These are phyloP conservation scores for Alloteropsis semialata DNA, from an alignment of 176 grass and related monocot genomes.

Conservation along the genomic window DNA sequence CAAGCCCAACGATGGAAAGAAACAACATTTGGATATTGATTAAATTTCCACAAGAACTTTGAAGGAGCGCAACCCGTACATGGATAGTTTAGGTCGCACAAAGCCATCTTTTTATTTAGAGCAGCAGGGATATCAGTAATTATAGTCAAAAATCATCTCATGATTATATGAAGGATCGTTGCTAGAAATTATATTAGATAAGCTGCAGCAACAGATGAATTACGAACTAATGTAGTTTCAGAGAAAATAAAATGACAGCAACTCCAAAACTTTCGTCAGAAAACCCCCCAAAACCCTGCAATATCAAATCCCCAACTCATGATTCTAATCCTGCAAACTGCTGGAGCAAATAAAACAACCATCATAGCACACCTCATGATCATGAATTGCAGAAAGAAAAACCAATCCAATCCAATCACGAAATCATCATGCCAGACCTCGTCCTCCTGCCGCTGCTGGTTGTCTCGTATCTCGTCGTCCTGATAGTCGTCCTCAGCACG, in stretches of 20 bases:
- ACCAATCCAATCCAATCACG: background rate
- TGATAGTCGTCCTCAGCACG: background rate
- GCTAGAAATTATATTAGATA: background rate
- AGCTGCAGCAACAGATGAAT: background rate
- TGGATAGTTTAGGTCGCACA: background rate
- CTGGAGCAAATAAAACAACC: background rate
- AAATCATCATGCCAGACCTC: slow-evolving; percentile 13
- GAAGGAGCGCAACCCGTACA: background rate
- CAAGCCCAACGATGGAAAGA: background rate
- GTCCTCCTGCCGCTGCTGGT: slow-evolving; percentile 28
- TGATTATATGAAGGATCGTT: background rate
- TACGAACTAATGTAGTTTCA: background rate
- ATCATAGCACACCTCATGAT: background rate
- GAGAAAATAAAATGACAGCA: background rate
- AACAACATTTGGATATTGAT: background rate
- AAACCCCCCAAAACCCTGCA: background rate
- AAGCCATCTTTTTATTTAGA: background rate
- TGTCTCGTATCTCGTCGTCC: slow-evolving; percentile 25
- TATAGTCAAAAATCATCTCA: background rate
- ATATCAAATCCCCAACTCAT: background rate
- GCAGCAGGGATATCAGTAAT: background rate
- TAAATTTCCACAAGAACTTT: background rate
- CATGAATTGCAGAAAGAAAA: background rate
- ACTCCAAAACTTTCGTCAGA: background rate
- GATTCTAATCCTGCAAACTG: background rate